These are phyloP conservation scores for Saitoella complicata DNA, from an alignment of 805 yeast species.

Conservation along the genomic window DNA sequence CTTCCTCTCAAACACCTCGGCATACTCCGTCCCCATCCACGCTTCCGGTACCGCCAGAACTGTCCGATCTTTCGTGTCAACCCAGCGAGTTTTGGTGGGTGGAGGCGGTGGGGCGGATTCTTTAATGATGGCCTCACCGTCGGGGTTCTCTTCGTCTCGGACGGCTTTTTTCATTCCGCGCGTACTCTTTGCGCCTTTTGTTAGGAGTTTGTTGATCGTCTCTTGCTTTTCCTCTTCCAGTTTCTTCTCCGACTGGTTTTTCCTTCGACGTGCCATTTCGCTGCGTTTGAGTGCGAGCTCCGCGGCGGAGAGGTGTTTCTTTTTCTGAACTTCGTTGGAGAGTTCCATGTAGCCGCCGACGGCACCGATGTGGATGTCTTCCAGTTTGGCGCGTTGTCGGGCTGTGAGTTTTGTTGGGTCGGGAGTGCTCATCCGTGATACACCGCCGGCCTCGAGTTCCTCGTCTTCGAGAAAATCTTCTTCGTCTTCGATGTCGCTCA, in stretches of 20 bases:
- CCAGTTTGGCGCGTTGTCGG: conserved; percentile 20
- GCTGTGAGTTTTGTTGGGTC: conserved; percentile 18
- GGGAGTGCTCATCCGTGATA: conserved; percentile 4
- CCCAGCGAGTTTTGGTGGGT: too few relatives aligned
- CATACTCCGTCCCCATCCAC: too few relatives aligned
- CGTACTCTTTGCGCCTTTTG: conserved; percentile 47
- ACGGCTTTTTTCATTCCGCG: neutral
- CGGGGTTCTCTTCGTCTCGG: too few relatives aligned
- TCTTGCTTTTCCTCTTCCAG: conserved; percentile 84
- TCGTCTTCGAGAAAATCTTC: conserved; percentile 13
- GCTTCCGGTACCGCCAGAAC: too few relatives aligned
- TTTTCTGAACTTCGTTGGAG: conserved; percentile 23
- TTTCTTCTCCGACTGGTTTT: conserved; percentile 60
- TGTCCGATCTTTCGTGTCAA: too few relatives aligned
- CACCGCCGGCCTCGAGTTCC: conserved; percentile 9
- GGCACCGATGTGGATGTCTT: conserved; percentile 13
- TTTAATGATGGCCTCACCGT: too few relatives aligned
- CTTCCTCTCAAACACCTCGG: too few relatives aligned
- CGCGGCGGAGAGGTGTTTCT: conserved; percentile 55
- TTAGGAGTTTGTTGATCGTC: conserved; percentile 65
- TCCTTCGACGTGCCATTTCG: conserved; percentile 73
- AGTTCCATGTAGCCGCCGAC: conserved; percentile 18
- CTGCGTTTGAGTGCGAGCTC: conserved; percentile 63
- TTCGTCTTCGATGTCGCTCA: conserved; percentile 1
- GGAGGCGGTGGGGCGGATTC: too few relatives aligned